Conservation (phyloP, 805 yeast species). For the Wickerhamomyces rabaulensis region DNA sequence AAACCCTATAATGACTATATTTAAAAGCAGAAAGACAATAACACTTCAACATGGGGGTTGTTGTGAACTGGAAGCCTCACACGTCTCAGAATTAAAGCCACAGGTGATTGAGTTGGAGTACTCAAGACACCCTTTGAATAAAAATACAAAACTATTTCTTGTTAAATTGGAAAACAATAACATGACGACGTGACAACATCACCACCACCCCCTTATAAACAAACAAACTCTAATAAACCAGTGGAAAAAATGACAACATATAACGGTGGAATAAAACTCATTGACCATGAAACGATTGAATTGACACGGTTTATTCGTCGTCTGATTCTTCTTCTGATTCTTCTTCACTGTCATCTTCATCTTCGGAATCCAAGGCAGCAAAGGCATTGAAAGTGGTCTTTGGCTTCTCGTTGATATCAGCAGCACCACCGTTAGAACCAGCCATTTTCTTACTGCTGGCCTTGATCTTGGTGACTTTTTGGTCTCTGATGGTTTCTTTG, state of each 20-base stretch:
- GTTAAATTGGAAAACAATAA: background rate
- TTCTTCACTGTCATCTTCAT: slow-evolving; percentile 24
- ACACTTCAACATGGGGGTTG: background rate
- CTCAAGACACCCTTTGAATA: background rate
- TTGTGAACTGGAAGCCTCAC: background rate
- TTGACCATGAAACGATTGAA: background rate
- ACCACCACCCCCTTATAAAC: background rate
- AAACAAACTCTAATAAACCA: too few relatives aligned
- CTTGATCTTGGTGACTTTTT: slow-evolving; percentile 46
- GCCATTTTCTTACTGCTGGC: slow-evolving; percentile 74
- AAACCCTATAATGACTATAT: background rate
- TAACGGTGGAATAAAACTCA: background rate
- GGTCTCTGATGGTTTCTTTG: slow-evolving; percentile 35
- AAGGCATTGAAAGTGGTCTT: slow-evolving; percentile 72
- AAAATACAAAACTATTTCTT: background rate
- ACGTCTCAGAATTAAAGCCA: background rate
- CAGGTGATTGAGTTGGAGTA: background rate
- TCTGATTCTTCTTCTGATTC: slow-evolving; percentile 9
- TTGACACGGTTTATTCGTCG: background rate
- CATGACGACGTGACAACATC: background rate
- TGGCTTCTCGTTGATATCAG: slow-evolving; percentile 67
- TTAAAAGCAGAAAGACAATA: background rate
- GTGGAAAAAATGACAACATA: background rate
- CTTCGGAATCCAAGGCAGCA: slow-evolving; percentile 50
- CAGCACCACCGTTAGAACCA: slow-evolving; percentile 65